Evolutionary conservation across 2,329 filamentous ascomycete genomes (phyloP).

Genomic region (Ophiostoma populinum): DNA sequence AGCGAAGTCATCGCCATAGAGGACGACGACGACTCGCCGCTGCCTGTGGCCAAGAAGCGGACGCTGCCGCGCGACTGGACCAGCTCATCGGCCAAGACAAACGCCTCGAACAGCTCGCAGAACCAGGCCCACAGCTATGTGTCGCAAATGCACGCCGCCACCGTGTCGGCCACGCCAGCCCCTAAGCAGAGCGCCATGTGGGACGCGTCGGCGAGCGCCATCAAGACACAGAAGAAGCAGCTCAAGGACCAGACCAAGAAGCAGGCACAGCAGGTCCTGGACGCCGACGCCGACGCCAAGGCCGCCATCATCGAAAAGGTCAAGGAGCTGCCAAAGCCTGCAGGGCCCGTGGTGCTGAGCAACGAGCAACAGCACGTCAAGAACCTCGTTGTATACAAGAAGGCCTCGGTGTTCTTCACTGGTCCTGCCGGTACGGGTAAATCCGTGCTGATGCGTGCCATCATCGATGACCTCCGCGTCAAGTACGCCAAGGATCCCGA

Average conservation of each 20-base stretch:
- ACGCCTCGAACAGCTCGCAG: conserved; percentile 6
- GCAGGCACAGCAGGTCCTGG: conserved; percentile 15
- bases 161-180: conserved; percentile 17
- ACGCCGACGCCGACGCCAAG: conserved; percentile 11
- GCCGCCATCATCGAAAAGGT: not conserved
- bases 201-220: conserved; percentile 56
- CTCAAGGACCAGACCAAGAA: conserved; percentile 46
- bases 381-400: conserved; percentile 61
- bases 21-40: conserved; percentile 15
- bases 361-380: conserved; percentile 74
- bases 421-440: conserved; percentile 94
- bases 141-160: conserved; percentile 20
- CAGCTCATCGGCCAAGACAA: conserved; percentile 36
- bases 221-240: conserved; percentile 64
- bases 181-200: conserved; percentile 32
- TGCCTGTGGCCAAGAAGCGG: conserved; percentile 38
- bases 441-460: conserved; percentile 84
- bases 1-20: conserved; percentile 16
- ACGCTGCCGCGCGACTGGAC: conserved; percentile 15
- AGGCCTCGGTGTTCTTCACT: conserved; percentile 91
- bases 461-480: conserved; percentile 62
- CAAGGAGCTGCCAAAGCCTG: conserved; percentile 11
- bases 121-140: conserved; percentile 10
- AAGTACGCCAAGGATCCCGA: conserved; percentile 67
- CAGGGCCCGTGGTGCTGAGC: conserved; percentile 51